Conservation (phyloP, 1,139 yeast genomes). For the Pneumocystis oryctolagi region DNA sequence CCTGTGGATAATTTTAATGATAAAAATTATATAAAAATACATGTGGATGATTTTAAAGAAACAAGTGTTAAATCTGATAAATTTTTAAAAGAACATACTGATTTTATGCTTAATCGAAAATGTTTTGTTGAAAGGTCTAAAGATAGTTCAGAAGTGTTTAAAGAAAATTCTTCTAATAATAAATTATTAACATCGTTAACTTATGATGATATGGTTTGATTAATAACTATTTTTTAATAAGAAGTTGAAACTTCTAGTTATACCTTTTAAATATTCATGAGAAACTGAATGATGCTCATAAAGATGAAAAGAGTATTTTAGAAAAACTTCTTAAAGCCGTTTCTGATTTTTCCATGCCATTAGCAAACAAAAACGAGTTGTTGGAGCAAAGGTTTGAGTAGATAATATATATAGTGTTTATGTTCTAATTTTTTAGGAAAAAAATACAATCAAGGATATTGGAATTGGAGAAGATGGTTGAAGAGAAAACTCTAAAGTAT, state of each 20-base stretch:
- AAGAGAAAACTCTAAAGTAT: background rate
- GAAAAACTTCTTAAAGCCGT: background rate
- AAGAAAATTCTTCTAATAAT: background rate
- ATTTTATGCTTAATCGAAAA: background rate
- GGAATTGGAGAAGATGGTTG: background rate
- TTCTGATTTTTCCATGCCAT: background rate
- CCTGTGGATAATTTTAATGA: background rate
- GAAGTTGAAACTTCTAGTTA: background rate
- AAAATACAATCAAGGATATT: background rate
- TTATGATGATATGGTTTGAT: background rate
- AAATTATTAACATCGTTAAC: background rate
- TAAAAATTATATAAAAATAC: background rate
- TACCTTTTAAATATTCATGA: background rate
- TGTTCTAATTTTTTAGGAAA: background rate
- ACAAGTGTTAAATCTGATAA: background rate
- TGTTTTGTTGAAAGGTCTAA: background rate
- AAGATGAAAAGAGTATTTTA: background rate
- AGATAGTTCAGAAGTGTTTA: background rate
- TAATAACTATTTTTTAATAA: background rate
- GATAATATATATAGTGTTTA: background rate
- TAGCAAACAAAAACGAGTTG: background rate
- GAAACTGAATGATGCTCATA: background rate
- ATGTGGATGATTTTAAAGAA: background rate
- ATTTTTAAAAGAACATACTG: background rate
- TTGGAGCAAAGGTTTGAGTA: background rate